Percentiles rank a stretch among this genome's conserved stretches.
These are phyloP conservation scores for Polytrichum commune DNA, from an alignment of 225 moss, liverwort and hornwort genomes.

Conservation along the genomic window DNA sequence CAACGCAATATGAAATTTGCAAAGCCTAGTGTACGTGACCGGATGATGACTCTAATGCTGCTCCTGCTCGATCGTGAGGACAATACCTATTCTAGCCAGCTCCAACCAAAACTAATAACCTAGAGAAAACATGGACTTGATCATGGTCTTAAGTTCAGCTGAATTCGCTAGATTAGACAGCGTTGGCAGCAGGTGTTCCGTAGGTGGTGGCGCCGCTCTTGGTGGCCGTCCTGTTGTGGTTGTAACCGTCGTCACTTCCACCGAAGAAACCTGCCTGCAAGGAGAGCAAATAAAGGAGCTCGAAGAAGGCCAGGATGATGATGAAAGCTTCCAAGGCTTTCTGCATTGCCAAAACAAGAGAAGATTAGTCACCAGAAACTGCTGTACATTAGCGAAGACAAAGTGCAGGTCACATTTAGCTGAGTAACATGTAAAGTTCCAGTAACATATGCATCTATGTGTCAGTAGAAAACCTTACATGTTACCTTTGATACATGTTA, in stretches of 20 bases:
- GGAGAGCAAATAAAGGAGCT: slow-evolving; percentile 34
- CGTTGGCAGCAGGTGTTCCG: slow-evolving; percentile 28
- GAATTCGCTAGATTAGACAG: slow-evolving; percentile 12
- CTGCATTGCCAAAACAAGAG: slow-evolving; percentile 8
- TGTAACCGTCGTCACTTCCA: slow-evolving; percentile 30
- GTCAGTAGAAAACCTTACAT: no score
- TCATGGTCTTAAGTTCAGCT: not conserved
- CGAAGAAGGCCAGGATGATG: slow-evolving; percentile 37
- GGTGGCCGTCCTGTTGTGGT: slow-evolving; percentile 21
- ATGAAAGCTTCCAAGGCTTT: slow-evolving; percentile 39
- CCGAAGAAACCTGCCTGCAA: slow-evolving; percentile 44
- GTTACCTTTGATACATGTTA: no score
- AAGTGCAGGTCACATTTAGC: no score
- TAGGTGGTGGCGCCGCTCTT: slow-evolving; percentile 23
- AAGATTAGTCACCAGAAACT: no score
- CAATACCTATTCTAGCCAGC: no score
- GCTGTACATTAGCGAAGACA: no score
- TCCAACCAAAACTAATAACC: not conserved
- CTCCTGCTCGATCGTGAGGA: no score
- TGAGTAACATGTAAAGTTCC: no score
- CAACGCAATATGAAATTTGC: not conserved
- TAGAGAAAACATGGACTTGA: no score
- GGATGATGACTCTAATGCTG: no score
- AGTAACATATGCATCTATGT: no score
- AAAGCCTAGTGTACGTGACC: no score